A percentile compares a stretch with the other conserved stretches of the same genome.
Evolutionary conservation across 2,329 filamentous ascomycete genomes (phyloP).

Genomic region (Neonectria ditissima): DNA sequence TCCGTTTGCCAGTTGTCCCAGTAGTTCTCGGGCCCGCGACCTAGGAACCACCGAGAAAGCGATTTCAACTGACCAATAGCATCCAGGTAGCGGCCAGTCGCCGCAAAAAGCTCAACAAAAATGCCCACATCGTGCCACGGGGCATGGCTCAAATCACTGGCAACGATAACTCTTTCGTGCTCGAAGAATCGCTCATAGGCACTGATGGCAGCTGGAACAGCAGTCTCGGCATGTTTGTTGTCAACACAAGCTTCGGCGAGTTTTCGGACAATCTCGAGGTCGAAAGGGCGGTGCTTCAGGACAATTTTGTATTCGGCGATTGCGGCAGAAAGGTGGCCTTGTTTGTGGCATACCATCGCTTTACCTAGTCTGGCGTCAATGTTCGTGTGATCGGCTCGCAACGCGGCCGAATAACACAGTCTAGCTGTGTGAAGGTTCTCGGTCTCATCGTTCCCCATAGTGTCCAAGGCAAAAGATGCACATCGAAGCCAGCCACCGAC

Average conservation of each 20-base stretch:
- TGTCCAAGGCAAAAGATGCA: constrained; percentile 67
- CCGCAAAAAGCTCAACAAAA: constrained; percentile 83
- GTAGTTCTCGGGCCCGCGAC: constrained; percentile 76
- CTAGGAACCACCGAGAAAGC: constrained; percentile 84
- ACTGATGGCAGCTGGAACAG: constrained; percentile 55
- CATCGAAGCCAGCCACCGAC: constrained; percentile 69
- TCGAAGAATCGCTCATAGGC: constrained; percentile 63
- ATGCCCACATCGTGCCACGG: constrained; percentile 88
- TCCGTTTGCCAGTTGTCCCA: constrained; percentile 82
- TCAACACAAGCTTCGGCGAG: constrained; percentile 69
- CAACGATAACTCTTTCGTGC: constrained; percentile 51
- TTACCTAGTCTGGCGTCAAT: constrained; percentile 70
- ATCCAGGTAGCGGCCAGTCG: constrained; percentile 70
- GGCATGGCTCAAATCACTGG: constrained; percentile 53
- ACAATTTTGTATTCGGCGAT: constrained; percentile 68
- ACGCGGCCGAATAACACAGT: constrained; percentile 69
- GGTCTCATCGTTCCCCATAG: constrained; percentile 60
- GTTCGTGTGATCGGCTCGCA: constrained; percentile 68
- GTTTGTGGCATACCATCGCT: constrained; percentile 67
- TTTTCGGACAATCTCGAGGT: constrained; percentile 67
- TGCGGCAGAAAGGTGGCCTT: constrained; percentile 65
- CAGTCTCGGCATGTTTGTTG: constrained; percentile 57
- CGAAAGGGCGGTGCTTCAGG: constrained; percentile 63
- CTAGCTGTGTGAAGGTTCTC: constrained; percentile 65
- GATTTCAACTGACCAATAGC: constrained; percentile 78